A percentile compares a stretch with the other conserved stretches of the same genome.
These are phyloP conservation scores for Narthecium ossifragum DNA, from an alignment of 106 monocot species.

Conservation along the genomic window DNA sequence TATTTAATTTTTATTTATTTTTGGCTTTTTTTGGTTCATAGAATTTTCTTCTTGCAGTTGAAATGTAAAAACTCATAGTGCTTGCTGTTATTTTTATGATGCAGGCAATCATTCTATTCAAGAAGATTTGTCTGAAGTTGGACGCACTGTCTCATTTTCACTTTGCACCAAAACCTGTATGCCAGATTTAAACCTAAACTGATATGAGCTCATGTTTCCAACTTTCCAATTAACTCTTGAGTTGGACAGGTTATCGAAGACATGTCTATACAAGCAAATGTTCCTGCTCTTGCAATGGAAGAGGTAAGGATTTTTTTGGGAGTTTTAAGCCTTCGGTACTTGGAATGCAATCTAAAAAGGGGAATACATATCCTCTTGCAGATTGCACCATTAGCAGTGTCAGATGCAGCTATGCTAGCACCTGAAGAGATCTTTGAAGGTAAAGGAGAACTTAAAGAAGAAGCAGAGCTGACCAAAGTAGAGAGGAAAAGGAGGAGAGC, in stretches of 20 bases:
- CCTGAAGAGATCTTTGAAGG: slow-evolving; percentile 94
- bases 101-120: slow-evolving; percentile 77
- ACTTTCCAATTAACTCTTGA: not conserved
- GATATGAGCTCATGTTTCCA: not conserved
- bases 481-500: slow-evolving; percentile 84
- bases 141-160: slow-evolving; percentile 94
- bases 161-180: slow-evolving; percentile 94
- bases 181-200: not conserved
- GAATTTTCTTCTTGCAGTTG: not conserved
- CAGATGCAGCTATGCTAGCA: slow-evolving; percentile 96
- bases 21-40: not conserved
- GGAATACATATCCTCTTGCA: slow-evolving; percentile 10
- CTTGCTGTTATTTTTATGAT: not conserved
- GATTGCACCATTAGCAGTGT: slow-evolving; percentile 90
- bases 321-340: slow-evolving; percentile 2
- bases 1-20: not conserved
- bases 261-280: slow-evolving; percentile 83
- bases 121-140: slow-evolving; percentile 82
- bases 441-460: slow-evolving; percentile 92
- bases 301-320: slow-evolving; percentile 48
- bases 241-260: slow-evolving; percentile 82
- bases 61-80: too few relatives aligned
- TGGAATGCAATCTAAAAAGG: not conserved
- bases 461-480: slow-evolving; percentile 59
- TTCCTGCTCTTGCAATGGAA: slow-evolving; percentile 97